Conservation (phyloP, 1,139 yeast species). For the Magnusiomyces starmeri region DNA sequence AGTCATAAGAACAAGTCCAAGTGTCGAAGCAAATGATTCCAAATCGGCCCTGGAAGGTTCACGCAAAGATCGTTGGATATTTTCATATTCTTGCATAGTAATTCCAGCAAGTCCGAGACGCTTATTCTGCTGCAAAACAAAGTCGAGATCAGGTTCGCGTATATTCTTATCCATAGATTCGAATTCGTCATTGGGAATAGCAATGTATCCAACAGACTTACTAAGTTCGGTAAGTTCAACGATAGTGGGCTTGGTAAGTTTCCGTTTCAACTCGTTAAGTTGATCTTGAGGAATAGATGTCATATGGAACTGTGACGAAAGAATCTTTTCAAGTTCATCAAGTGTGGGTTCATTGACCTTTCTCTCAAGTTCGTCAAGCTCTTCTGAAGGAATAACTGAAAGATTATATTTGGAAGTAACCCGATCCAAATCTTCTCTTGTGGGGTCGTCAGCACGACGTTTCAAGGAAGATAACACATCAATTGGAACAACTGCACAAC, state of each 20-base stretch:
- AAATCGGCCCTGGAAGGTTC: constrained; percentile 33
- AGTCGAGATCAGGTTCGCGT: constrained; percentile 25
- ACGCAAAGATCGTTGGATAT: constrained; percentile 10
- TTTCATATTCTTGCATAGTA: constrained; percentile 25
- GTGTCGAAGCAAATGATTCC: constrained; percentile 43
- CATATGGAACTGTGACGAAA: constrained; percentile 28
- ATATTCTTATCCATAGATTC: constrained; percentile 25
- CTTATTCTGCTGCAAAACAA: constrained; percentile 27
- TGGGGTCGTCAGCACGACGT: constrained; percentile 14
- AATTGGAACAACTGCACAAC: constrained; percentile 43
- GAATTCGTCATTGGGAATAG: constrained; percentile 35
- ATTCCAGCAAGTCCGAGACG: constrained; percentile 27
- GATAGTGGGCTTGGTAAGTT: constrained; percentile 23
- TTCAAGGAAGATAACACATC: constrained; percentile 26
- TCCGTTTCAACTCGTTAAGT: constrained; percentile 20
- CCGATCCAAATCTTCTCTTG: constrained; percentile 9
- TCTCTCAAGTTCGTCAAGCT: constrained; percentile 17
- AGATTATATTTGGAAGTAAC: constrained; percentile 32
- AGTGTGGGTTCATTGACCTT: constrained; percentile 11
- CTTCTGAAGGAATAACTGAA: constrained; percentile 34
- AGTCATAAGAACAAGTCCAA: constrained; percentile 44
- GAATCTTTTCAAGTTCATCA: constrained; percentile 9
- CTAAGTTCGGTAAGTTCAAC: constrained; percentile 35
- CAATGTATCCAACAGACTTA: constrained; percentile 35
- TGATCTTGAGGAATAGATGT: constrained; percentile 31